Percentiles rank a stretch among this genome's conserved stretches.
phyloP scores from a whole-genome alignment of 352 stramenopile genomes.

The Phytopythium delawarense region DNA sequence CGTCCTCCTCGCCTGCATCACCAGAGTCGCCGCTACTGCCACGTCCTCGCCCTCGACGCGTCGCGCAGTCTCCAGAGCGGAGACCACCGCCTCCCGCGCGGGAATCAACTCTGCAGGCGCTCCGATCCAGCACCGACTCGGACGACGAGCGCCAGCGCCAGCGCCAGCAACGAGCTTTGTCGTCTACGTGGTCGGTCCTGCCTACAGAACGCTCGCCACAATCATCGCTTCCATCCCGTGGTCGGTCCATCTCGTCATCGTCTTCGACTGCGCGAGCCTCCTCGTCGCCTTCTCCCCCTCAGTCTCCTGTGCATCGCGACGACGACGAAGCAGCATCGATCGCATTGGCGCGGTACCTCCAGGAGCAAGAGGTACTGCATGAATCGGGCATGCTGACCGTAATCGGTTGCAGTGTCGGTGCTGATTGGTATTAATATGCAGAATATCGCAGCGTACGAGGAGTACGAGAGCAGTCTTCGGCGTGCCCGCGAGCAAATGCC shows the following conservation, averaged over 20 bases:
- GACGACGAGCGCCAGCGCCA: not conserved
- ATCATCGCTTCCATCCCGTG: not conserved
- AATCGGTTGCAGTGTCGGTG: not conserved
- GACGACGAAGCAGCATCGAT: constrained; percentile 61
- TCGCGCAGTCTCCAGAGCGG: not conserved
- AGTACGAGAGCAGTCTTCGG: constrained; percentile 44
- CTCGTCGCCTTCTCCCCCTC: constrained; percentile 17
- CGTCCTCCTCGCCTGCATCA: not conserved
- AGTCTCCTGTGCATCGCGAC: constrained; percentile 14
- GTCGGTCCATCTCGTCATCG: constrained; percentile 12
- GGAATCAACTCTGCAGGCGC: not conserved
- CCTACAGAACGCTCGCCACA: not conserved
- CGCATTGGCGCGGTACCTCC: constrained; percentile 58
- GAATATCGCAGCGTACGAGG: constrained; percentile 69
- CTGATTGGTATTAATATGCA: constrained; percentile 10
- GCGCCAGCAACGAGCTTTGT: not conserved
- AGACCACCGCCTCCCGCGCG: not conserved
- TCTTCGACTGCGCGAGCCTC: constrained; percentile 12
- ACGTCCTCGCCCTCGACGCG: not conserved
- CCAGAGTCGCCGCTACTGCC: not conserved
- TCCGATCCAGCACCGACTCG: not conserved
- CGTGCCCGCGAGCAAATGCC: constrained; percentile 10
- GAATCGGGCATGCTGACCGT: not conserved
- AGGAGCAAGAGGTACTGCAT: constrained; percentile 55
- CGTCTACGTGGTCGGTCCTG: not conserved